Conservation (phyloP, 345 rosid species). For the Carallia pectinifolia region DNA sequence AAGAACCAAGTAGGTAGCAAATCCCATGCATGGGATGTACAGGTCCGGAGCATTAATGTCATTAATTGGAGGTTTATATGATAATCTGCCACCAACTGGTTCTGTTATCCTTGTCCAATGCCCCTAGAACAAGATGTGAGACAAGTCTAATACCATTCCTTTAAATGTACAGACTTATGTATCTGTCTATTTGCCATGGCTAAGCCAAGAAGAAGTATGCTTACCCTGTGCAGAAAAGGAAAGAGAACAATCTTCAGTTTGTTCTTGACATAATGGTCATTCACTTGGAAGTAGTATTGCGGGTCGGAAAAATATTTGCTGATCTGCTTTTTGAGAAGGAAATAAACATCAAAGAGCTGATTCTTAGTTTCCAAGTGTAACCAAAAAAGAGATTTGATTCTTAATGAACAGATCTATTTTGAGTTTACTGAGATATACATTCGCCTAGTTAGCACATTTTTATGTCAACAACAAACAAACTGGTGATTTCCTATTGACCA, state of each 20-base stretch:
- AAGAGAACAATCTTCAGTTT: constrained; percentile 51
- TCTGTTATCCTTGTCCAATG: constrained; percentile 73
- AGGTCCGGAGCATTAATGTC: constrained; percentile 78
- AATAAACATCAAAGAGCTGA: neutral
- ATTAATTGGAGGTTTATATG: constrained; percentile 63
- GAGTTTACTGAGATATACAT: too few relatives aligned
- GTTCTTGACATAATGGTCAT: constrained; percentile 51
- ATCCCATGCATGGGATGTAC: constrained; percentile 75
- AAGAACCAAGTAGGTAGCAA: constrained; percentile 64
- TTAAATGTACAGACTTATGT: too few relatives aligned
- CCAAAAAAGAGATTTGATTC: too few relatives aligned
- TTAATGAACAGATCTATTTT: too few relatives aligned
- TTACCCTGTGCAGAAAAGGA: constrained; percentile 52
- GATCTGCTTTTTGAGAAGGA: constrained; percentile 35
- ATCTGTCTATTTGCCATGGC: too few relatives aligned
- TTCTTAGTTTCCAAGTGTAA: too few relatives aligned
- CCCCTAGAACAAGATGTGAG: constrained; percentile 36
- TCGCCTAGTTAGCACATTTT: too few relatives aligned
- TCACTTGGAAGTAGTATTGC: constrained; percentile 59
- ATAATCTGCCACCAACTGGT: constrained; percentile 64
- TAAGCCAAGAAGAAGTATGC: neutral
- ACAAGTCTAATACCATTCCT: neutral
- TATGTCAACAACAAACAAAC: too few relatives aligned
- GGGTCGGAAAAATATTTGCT: constrained; percentile 59
- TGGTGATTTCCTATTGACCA: too few relatives aligned